phyloP scores from a whole-genome alignment of 2,329 filamentous ascomycete species.

The Paracorniculantispora psalliotae region DNA sequence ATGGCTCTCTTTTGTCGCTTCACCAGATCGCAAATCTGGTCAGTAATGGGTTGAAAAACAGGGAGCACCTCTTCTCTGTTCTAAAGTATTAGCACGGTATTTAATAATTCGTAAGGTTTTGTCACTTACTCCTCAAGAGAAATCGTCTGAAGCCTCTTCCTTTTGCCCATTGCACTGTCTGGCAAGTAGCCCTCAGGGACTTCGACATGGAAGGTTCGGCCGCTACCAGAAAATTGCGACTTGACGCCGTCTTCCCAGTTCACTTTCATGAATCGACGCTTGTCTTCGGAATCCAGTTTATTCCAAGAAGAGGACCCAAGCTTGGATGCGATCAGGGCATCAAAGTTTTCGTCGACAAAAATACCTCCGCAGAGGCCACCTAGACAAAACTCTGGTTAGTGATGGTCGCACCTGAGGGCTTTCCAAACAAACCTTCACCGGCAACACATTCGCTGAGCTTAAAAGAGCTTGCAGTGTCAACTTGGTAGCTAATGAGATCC shows the following conservation, averaged over 20 bases:
- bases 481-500: conserved; percentile 38
- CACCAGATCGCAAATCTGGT: conserved; percentile 21
- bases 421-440: conserved; percentile 28
- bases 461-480: conserved; percentile 21
- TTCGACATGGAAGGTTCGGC: conserved; percentile 15
- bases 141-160: background rate
- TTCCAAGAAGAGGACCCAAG: conserved; percentile 13
- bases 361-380: conserved; percentile 35
- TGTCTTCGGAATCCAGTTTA: background rate
- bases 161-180: background rate
- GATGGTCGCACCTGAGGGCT: background rate
- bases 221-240: conserved; percentile 17
- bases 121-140: background rate
- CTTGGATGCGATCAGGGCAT: conserved; percentile 23
- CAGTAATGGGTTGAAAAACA: conserved; percentile 21
- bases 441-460: conserved; percentile 31
- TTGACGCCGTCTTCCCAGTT: conserved; percentile 26
- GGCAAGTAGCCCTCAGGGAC: conserved; percentile 17
- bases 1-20: conserved; percentile 18
- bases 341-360: conserved; percentile 36
- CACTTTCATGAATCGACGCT: conserved; percentile 12
- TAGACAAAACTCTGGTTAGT: conserved; percentile 14
- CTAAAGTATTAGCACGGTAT: background rate
- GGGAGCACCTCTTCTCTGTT: conserved; percentile 21
- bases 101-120: no score